Base-by-base conservation (phyloP, 2,329 filamentous ascomycete genomes). In the Zymoseptoria ardabiliae region DNA sequence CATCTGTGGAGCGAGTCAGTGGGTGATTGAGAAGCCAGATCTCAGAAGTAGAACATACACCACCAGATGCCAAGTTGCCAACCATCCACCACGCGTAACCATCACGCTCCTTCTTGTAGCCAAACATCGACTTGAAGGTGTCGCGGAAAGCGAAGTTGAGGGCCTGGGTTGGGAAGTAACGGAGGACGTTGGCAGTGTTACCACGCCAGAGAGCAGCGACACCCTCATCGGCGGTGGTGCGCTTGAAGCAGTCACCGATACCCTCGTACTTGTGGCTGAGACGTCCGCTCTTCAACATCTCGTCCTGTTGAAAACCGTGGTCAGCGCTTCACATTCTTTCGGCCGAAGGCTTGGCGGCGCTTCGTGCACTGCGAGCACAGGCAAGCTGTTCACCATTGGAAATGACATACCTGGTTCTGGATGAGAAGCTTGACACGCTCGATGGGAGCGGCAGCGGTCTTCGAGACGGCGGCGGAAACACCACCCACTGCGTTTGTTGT, bases 351-450 rank as follows among this genome's bases (percentile, higher is more conserved):
- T 48, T 61, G 48, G 59, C 56, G 45, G 9, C 22, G 56, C 53
- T 60, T 35, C 28, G 10, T 53, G 59, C 51, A 50, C 20, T 45
- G 51, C 55, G 52, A 25, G 59, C 55, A 57, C 45, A 41, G 35
- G 19, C 50, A 58, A 28, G 17, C 21, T 23, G 10, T 23, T 11
- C 25, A 52, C 50, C 56, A 56, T 53, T 52, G 25, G 30, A 56
- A 21, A 28, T 17, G 28, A 84, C 91, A 71, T 86, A 96, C 92
- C 89, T 99, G 94, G 85, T 99, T 99, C 87, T 99, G 94, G 84
- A 99, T 95, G 77, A 99, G 90, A 78, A 99, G 94, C 92, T 99
- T 99, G 83, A 99, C 89, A 91, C 94, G 94, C 92, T 99, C 94
- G 75, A 99, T 99, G 82, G 94, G 94, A 82, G 94, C 94, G 78